phyloP scores from a whole-genome alignment of 768 basidiomycete genomes.

The Filobasidium floriforme region DNA sequence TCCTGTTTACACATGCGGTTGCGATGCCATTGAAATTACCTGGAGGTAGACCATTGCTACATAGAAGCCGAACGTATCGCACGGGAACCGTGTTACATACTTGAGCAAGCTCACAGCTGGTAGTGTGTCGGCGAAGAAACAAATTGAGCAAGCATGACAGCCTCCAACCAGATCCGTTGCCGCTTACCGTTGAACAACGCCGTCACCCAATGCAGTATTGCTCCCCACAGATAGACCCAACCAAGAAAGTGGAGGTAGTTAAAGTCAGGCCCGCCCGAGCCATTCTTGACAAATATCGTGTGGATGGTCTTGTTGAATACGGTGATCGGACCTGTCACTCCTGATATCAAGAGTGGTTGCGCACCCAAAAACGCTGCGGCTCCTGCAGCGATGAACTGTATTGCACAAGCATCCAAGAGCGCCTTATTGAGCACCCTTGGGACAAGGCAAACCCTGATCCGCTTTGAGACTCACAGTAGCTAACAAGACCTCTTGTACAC shows the following conservation, averaged over 20 bases:
- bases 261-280: conserved; percentile 48
- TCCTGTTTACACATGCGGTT: not conserved
- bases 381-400: conserved; percentile 79
- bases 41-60: conserved; percentile 60
- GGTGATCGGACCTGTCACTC: conserved; percentile 89
- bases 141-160: not conserved
- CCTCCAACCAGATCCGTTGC: not conserved
- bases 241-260: conserved; percentile 78
- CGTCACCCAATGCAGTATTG: conserved; percentile 68
- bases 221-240: conserved; percentile 88
- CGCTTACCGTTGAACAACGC: conserved; percentile 65
- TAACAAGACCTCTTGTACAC: conserved; percentile 71
- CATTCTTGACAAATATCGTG: conserved; percentile 50
- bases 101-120: conserved; percentile 60
- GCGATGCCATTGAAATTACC: not conserved
- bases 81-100: conserved; percentile 83
- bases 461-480: conserved; percentile 31
- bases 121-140: not conserved
- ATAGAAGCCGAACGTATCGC: conserved; percentile 88
- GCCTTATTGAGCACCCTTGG: not conserved
- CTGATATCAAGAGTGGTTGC: conserved; percentile 84
- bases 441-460: not conserved
- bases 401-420: conserved; percentile 36
- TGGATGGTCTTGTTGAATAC: conserved; percentile 87
- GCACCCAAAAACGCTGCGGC: conserved; percentile 79